Conservation (phyloP, 148 eudicot genomes). For the Fagopyrum tataricum region DNA sequence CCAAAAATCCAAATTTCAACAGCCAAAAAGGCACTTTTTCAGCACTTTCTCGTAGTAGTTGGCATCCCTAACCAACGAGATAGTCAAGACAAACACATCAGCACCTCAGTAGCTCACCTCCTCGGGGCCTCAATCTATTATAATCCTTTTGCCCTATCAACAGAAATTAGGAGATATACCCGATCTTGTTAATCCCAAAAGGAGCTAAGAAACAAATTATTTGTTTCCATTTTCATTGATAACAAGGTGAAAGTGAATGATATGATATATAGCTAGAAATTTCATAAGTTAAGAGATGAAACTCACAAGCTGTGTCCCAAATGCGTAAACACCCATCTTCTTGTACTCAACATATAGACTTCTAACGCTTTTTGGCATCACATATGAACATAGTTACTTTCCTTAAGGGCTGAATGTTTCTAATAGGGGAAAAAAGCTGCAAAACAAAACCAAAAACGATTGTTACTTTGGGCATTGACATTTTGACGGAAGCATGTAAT, state of each 20-base stretch:
- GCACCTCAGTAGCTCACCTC: constrained; percentile 97
- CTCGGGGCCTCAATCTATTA: constrained; percentile 81
- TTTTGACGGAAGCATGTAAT: no score
- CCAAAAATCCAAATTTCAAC: neutral
- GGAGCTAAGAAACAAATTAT: neutral
- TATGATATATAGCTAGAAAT: neutral
- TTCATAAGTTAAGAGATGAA: constrained; percentile 3
- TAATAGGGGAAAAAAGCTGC: no score
- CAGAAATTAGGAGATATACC: no score
- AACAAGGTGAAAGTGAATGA: neutral
- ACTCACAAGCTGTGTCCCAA: constrained; percentile 96
- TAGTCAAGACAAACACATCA: constrained; percentile 90
- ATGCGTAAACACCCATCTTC: no score
- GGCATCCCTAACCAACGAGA: constrained; percentile 92
- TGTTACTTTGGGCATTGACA: no score
- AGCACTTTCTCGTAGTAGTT: constrained; percentile 88
- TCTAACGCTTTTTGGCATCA: no score
- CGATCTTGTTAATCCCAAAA: neutral
- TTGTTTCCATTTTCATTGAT: neutral
- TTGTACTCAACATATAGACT: no score
- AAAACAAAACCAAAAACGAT: no score
- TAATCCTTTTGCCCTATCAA: constrained; percentile 89
- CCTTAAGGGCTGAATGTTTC: no score
- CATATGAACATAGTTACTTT: no score
- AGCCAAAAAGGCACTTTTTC: constrained; percentile 48